Base-by-base conservation (phyloP, 176 grass and related monocot genomes). In the Juncus inflexus region DNA sequence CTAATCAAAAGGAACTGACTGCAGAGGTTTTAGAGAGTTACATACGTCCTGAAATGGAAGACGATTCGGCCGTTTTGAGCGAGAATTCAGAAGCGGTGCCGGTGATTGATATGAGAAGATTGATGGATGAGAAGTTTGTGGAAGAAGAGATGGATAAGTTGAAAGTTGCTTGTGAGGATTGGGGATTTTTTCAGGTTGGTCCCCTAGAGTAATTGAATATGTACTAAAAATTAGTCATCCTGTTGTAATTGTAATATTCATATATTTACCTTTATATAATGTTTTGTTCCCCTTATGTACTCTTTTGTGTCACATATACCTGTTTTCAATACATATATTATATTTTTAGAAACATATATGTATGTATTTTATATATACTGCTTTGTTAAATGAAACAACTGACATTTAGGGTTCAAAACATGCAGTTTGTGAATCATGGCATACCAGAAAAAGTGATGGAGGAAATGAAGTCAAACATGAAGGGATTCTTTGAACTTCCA, bases 151-250 rank as follows among this genome's bases (percentile, higher is more conserved):
- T 70, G 0, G 35, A 50, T 0, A 76, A 53, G 37, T 75, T 90
- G 37, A 85, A 15, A 41, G 49, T 67, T 12, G 82, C 82, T 14
- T 90, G 86, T 6, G 42, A 74, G 9, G 63, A 83, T 40, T 86
- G 86, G 79, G 86, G 83, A 2, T 89, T 89, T 60, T 89, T 89
- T 52, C 74, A 84, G 65, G 81, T 81, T 50, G 4, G 9, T 5
- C 58, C 13, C 42, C 19, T 28, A 28, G 19, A 28, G 19, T 28
- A 28, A 28, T 28, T n/a, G 7, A 52, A 55, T 14, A 0, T 39
- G 28, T 37, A 37, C 9, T 15, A 64, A 28, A 28, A 28, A 47
- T 47, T 2, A 47, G 4, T 47, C 43, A 47, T 2, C 6, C 43
- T 47, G 19, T 28, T 28, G 19, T 28, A 28, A 28, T 28, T 28